phyloP scores from a whole-genome alignment of 805 yeast species.

The Sugiyamaella qingdaonensis region DNA sequence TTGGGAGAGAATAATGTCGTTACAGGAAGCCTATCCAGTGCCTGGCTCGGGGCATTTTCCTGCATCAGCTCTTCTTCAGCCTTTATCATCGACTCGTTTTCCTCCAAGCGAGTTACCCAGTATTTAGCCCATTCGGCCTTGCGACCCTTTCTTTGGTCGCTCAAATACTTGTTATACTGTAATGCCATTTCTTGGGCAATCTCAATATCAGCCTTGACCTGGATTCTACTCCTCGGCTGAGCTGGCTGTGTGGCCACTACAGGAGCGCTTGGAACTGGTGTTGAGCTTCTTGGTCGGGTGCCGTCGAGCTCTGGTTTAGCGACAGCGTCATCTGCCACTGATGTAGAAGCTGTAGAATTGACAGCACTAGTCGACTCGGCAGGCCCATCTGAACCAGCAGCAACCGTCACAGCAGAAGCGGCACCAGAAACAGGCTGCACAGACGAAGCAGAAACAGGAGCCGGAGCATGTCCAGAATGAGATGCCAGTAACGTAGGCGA shows the following conservation, averaged over 20 bases:
- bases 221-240: not conserved
- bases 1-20: not conserved
- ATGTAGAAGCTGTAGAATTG: too few species aligned
- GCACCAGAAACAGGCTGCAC: not conserved
- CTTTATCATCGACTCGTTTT: conserved; percentile 10
- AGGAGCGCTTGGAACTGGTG: too few species aligned
- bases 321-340: too few species aligned
- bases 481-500: conserved; percentile 8
- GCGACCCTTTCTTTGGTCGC: conserved; percentile 29
- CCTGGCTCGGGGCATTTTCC: conserved; percentile 2
- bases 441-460: too few species aligned
- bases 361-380: not conserved
- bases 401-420: not conserved
- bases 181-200: conserved; percentile 22
- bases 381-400: not conserved
- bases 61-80: conserved; percentile 44
- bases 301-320: too few species aligned
- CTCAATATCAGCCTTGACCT: conserved; percentile 3
- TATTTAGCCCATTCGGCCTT: conserved; percentile 30
- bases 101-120: conserved; percentile 26
- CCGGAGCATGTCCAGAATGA: not conserved
- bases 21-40: conserved; percentile 4
- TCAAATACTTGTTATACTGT: conserved; percentile 28
- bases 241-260: not conserved
- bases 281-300: too few species aligned